Evolutionary conservation across 2,329 filamentous ascomycete genomes (phyloP).

Genomic region (Diaporthe aspalathi): DNA sequence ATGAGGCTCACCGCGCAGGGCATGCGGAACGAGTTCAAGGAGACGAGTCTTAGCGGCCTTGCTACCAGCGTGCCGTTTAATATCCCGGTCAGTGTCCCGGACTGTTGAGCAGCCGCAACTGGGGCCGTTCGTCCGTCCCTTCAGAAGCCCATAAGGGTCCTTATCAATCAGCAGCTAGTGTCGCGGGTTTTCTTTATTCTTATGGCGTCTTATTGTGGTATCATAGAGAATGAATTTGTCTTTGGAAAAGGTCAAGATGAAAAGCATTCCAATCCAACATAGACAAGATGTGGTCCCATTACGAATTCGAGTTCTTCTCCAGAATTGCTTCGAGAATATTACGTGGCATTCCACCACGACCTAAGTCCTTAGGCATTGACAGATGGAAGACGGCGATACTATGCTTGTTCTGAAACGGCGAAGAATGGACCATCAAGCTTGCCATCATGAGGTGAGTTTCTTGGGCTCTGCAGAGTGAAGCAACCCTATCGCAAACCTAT

Average conservation of each 20-base stretch:
- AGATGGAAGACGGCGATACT: too few species aligned
- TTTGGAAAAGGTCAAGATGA: not conserved
- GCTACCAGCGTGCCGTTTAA: slow-evolving; percentile 63
- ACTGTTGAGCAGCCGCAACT: slow-evolving; percentile 50
- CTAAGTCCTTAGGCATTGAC: too few species aligned
- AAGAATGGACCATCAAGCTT: too few species aligned
- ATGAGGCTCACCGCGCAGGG: slow-evolving; percentile 63
- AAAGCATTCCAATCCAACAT: not conserved
- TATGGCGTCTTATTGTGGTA: not conserved
- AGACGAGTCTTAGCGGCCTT: slow-evolving; percentile 62
- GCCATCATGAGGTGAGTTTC: too few species aligned
- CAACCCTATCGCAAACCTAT: too few species aligned
- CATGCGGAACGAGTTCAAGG: slow-evolving; percentile 66
- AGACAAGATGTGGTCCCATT: too few species aligned
- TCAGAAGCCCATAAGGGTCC: too few species aligned
- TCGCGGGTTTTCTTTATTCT: not conserved
- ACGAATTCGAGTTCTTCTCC: too few species aligned
- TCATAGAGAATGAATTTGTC: not conserved
- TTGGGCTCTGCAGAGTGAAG: too few species aligned
- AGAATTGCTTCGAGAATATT: too few species aligned
- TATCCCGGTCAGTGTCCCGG: slow-evolving; percentile 64
- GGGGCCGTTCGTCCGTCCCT: not conserved
- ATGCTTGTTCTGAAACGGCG: too few species aligned
- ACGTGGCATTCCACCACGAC: too few species aligned
- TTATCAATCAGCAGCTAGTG: fast-evolving